Evolutionary conservation across 2,329 filamentous ascomycete species (phyloP), one percentile per base, ranked within the genome.

Genomic region (Diaporthe vexans): DNA sequence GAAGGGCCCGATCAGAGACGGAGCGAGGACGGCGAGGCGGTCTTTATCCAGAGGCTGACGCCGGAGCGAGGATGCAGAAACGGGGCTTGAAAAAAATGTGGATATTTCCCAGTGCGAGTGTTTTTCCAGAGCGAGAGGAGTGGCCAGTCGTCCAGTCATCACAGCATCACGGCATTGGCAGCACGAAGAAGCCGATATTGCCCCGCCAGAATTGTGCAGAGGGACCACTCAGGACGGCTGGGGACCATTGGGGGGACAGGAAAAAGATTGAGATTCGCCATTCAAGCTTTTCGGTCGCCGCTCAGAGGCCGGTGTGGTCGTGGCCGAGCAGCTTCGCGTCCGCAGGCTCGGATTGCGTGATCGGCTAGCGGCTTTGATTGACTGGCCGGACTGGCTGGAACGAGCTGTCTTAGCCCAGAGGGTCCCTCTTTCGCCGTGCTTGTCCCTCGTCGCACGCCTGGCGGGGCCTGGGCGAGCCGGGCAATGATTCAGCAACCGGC

Each of bases 341-440:
- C 40, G 58, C 43, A 68, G 72, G 70, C 46, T 73, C 71, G 73
- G 73, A 77, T 77, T 71, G 73, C 76, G 76, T 75, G 73, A 76
- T 77, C 68, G 71, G 63, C 51, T 72, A 75, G 75, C 68, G 61
- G 73, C 52, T 63, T 61, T 57, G 59, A 71, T 70, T 29, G 54
- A 69, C 48, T 68, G 29, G 72, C 75, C 37, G 71, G 63, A 68
- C 67, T 67, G 67, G 33, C 52, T 40, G 67, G 61, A 52, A 52
- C 63, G 52, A 48, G 26, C 33, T 46, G 26, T 68, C 26, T 24
- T 15, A 9, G 46, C 40, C 46, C 33, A 54, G 17, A 67, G n/a
- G 46, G 48, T 51, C 63, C 63, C 46, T 68, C 61, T 51, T 51
- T 51, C 9, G 24, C 37, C 40, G 37, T 33, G 15, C 17, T 33